Evolutionary conservation across 108 stramenopile species (phyloP).

Genomic region (Cylindrotheca closterium): DNA sequence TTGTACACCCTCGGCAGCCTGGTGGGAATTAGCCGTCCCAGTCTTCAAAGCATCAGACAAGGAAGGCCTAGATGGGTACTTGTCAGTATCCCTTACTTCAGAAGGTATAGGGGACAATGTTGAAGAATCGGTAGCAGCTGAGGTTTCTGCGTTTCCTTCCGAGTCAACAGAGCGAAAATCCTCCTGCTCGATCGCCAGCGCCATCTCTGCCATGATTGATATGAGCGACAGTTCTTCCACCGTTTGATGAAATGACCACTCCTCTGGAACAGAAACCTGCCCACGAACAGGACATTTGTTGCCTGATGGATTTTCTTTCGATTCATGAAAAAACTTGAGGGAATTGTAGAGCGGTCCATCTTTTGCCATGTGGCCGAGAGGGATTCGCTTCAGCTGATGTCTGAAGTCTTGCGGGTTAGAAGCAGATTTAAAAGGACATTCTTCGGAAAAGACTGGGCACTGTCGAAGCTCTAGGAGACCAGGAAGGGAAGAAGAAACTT

Average conservation of each 20-base stretch:
- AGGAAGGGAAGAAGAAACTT: neutral
- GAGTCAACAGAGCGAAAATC: slow-evolving; percentile 27
- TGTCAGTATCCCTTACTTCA: neutral
- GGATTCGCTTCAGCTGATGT: slow-evolving; percentile 52
- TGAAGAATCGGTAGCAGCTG: neutral
- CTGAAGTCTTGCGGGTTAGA: slow-evolving; percentile 37
- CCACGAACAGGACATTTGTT: slow-evolving; percentile 50
- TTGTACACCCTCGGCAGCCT: slow-evolving; percentile 86
- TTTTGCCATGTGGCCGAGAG: slow-evolving; percentile 48
- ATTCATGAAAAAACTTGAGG: slow-evolving; percentile 29
- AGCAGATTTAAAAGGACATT: slow-evolving; percentile 65
- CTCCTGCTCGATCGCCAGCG: slow-evolving; percentile 10
- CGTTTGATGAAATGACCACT: slow-evolving; percentile 36
- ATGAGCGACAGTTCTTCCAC: slow-evolving; percentile 66
- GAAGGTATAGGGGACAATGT: neutral
- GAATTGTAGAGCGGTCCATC: slow-evolving; percentile 46
- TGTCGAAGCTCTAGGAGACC: slow-evolving; percentile 16
- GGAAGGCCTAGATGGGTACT: neutral
- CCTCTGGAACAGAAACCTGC: slow-evolving; percentile 13
- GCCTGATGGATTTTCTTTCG: neutral
- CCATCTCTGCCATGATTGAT: slow-evolving; percentile 64
- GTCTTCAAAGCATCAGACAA: slow-evolving; percentile 71
- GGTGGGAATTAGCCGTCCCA: slow-evolving; percentile 79
- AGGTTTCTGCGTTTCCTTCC: neutral
- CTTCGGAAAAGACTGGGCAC: slow-evolving; percentile 63